Percentiles rank a stretch among this genome's conserved stretches.
Conservation (phyloP, 2,329 filamentous ascomycete genomes). For the Penicillium sp. region DNA sequence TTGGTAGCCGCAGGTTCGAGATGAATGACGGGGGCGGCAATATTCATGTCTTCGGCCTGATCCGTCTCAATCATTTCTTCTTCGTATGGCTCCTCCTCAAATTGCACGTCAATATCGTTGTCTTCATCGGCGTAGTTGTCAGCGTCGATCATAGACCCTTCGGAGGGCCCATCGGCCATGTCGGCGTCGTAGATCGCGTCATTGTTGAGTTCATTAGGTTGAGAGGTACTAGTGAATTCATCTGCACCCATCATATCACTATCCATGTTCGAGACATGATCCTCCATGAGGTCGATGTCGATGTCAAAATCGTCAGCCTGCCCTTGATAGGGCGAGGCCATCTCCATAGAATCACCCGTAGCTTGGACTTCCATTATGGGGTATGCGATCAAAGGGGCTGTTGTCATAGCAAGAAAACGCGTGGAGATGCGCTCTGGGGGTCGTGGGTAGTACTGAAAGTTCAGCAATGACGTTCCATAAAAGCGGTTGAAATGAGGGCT, state of each 20-base stretch:
- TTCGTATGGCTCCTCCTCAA: constrained; percentile 36
- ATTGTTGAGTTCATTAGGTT: constrained; percentile 33
- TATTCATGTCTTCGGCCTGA: constrained; percentile 37
- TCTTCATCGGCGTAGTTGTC: constrained; percentile 31
- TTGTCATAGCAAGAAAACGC: constrained; percentile 36
- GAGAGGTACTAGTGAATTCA: constrained; percentile 36
- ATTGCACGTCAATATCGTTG: constrained; percentile 34
- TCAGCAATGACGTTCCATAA: constrained; percentile 13
- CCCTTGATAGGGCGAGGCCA: constrained; percentile 42
- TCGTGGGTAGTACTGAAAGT: constrained; percentile 20
- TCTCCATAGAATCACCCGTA: constrained; percentile 47
- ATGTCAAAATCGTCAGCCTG: constrained; percentile 57
- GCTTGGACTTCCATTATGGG: constrained; percentile 39
- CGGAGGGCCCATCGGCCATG: constrained; percentile 48
- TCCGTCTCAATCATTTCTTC: constrained; percentile 44
- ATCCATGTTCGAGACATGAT: constrained; percentile 60
- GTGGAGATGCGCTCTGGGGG: constrained; percentile 6
- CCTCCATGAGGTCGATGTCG: constrained; percentile 58
- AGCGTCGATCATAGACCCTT: constrained; percentile 41
- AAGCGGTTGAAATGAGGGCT: constrained; percentile 1
- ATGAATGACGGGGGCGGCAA: constrained; percentile 27
- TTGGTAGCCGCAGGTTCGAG: constrained; percentile 13
- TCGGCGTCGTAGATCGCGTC: constrained; percentile 45
- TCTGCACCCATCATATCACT: constrained; percentile 45
- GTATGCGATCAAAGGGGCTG: constrained; percentile 31